These are phyloP conservation scores for Medicago ruthenica DNA, from an alignment of 306 rosid genomes.

Conservation along the genomic window DNA sequence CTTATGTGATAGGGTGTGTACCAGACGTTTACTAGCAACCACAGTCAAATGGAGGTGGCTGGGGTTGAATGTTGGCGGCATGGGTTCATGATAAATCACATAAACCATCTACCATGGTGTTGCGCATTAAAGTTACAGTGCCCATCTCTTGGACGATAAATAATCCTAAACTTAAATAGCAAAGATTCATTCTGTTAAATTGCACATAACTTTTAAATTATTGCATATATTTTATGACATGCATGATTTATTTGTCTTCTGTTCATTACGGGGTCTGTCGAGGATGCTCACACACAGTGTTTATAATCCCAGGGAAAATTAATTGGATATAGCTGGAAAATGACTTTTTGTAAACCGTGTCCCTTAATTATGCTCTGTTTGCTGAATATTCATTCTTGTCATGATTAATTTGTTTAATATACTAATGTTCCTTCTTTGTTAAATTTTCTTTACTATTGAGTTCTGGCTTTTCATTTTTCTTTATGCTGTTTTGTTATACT, in stretches of 20 bases:
- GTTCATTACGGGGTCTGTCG: neutral
- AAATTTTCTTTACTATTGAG: constrained; percentile 1
- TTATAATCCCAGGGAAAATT: neutral
- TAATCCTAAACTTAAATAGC: neutral
- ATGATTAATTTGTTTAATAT: constrained; percentile 33
- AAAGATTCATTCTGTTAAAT: neutral
- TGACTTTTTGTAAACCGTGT: neutral
- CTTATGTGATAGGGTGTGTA: neutral
- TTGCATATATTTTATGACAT: neutral
- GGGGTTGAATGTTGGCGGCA: too few species aligned
- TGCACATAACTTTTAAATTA: neutral
- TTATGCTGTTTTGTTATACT: constrained; percentile 20
- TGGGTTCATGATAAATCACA: too few species aligned
- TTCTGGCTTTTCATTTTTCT: constrained; percentile 25
- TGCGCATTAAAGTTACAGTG: too few species aligned
- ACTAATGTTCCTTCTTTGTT: neutral
- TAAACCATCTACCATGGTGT: too few species aligned
- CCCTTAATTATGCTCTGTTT: constrained; percentile 11
- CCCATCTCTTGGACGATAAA: too few species aligned
- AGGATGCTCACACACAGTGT: constrained; percentile 5
- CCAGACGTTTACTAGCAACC: too few species aligned
- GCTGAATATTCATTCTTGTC: constrained; percentile 25
- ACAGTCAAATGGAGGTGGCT: too few species aligned
- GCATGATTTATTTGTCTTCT: constrained; percentile 16
- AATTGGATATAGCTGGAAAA: neutral